Conservation (phyloP, 2,329 filamentous ascomycete species). For the Pseudomassariella vexata region DNA sequence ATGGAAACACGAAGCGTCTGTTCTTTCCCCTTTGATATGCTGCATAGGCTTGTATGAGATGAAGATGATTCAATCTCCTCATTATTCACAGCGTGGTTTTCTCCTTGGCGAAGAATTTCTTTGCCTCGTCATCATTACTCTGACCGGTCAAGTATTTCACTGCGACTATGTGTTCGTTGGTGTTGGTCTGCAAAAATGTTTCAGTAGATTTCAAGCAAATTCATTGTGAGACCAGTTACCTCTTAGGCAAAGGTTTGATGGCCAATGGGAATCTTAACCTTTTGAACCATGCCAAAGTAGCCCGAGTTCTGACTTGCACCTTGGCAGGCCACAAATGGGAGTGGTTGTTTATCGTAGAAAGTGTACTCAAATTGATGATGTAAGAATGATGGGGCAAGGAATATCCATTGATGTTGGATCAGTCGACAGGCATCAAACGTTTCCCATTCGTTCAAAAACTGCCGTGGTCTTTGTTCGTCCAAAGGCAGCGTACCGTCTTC, state of each 20-base stretch:
- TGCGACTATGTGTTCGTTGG: too few relatives aligned
- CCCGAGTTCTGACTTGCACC: background rate
- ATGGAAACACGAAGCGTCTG: conserved; percentile 10
- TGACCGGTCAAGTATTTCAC: background rate
- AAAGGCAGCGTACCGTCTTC: too few relatives aligned
- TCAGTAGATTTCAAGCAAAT: too few relatives aligned
- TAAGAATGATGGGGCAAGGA: background rate
- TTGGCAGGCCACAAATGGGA: background rate
- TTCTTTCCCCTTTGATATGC: conserved; percentile 3
- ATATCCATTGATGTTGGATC: conserved; percentile 1
- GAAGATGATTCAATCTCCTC: background rate
- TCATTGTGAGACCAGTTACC: too few relatives aligned
- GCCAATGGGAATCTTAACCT: background rate
- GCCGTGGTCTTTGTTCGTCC: too few relatives aligned
- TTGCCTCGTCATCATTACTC: background rate
- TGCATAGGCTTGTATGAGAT: conserved; percentile 10
- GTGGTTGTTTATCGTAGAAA: background rate
- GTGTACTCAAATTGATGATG: background rate
- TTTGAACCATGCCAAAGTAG: conserved; percentile 1
- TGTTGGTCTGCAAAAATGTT: too few relatives aligned
- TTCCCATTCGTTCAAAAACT: too few relatives aligned
- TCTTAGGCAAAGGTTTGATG: too few relatives aligned
- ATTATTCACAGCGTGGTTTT: background rate
- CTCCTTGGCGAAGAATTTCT: conserved; percentile 1
- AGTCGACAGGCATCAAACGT: too few relatives aligned